phyloP scores from a whole-genome alignment of 2,329 filamentous ascomycete genomes.

The Colletotrichum spinosum region DNA sequence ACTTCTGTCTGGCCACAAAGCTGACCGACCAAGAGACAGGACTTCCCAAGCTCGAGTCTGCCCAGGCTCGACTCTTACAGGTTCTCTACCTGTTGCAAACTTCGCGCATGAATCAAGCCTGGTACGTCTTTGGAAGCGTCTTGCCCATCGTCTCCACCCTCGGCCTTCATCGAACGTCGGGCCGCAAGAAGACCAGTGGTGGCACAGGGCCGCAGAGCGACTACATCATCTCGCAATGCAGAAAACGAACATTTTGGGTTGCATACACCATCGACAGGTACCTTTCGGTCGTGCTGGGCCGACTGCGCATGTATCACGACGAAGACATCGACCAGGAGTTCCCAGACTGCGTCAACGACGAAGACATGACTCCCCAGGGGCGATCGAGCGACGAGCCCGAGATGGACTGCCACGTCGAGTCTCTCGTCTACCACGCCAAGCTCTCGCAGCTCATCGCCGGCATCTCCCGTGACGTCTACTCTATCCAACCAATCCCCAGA shows the following conservation, averaged over 20 bases:
- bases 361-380: conserved; percentile 60
- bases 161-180: conserved; percentile 43
- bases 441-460: conserved; percentile 53
- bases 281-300: conserved; percentile 71
- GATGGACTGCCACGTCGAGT: conserved; percentile 62
- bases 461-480: conserved; percentile 54
- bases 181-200: conserved; percentile 20
- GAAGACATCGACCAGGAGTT: conserved; percentile 72
- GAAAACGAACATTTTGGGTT: conserved; percentile 70
- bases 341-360: conserved; percentile 67
- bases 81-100: conserved; percentile 69
- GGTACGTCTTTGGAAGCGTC: conserved; percentile 69
- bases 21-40: conserved; percentile 61
- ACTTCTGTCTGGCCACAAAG: conserved; percentile 40
- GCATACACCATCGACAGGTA: conserved; percentile 73
- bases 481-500: conserved; percentile 48
- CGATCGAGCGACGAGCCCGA: conserved; percentile 43
- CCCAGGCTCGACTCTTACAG: conserved; percentile 68
- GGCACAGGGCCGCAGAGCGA: conserved; percentile 42
- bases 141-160: conserved; percentile 63
- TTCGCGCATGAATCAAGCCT: conserved; percentile 71
- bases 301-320: conserved; percentile 70
- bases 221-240: conserved; percentile 62
- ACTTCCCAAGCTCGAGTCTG: conserved; percentile 64
- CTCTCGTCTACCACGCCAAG: conserved; percentile 58